Base-by-base conservation (phyloP, 2,329 filamentous ascomycete species). In the Alternaria infectoria region DNA sequence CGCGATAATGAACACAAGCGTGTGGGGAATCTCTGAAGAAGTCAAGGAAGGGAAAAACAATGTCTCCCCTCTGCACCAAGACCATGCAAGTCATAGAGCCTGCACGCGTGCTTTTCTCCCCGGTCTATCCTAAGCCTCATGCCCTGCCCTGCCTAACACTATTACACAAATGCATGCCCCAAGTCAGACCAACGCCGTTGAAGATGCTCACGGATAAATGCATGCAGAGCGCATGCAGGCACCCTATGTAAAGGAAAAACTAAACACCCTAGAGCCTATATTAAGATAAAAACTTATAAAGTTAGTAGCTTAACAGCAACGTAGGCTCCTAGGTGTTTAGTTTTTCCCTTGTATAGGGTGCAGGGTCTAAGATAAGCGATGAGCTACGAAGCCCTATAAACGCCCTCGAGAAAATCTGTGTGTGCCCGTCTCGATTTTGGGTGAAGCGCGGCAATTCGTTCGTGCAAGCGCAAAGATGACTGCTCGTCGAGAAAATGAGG, bases 11-110 rank as follows among this genome's bases (percentile, higher is more conserved):
- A 54, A 54, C 49, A 40, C 4, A 67, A 59, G 60, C 68, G 40
- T 56, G 54, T 60, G 64, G 68, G 66, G 61, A 67, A 68, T 68
- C 68, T 67, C 47, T 23, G 60, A 52, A 67, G 50, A 40, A 40
- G 36, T 4, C 4, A 40, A 40, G 9, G 36, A 40, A 40, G 36
- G 36, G 50, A 57, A 65, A 66, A 66, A 45, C 57, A 6, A 60
- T n/a, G 13, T 59, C 56, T 15, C 19, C 47, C 47, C 36, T 60
- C 32, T 23, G 21, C 21, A 44, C 43, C 60, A 32, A 43, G 26
- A n/a, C 32, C 40, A 23, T 47, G 23, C 21, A 30, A 46, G n/a
- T 21, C 47, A 17, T n/a, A 45, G 12, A 40, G 26, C 17, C 26
- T 26, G 17, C 32, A 54, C 59, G 55, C 44, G 45, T 57, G 51